Percentiles rank a stretch among this genome's conserved stretches.
These are phyloP conservation scores for Leccinum rimulosum DNA, from an alignment of 768 basidiomycete species.

Conservation along the genomic window DNA sequence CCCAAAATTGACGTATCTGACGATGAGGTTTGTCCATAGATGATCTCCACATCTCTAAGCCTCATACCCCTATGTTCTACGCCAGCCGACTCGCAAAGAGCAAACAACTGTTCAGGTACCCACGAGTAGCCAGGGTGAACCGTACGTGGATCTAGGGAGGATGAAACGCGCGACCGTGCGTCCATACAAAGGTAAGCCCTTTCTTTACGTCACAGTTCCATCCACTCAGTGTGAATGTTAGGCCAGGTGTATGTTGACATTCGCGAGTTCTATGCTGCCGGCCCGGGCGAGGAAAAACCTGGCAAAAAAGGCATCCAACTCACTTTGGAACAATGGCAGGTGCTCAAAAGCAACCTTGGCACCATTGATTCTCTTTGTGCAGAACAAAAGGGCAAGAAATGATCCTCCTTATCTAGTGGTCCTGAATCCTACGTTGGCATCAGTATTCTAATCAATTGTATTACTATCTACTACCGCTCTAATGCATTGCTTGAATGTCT, in stretches of 20 bases:
- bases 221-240: conserved; percentile 20
- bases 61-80: conserved; percentile 16
- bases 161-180: conserved; percentile 64
- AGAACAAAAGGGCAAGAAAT: conserved; percentile 22
- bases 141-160: conserved; percentile 67
- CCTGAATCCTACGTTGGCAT: not conserved
- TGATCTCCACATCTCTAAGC: not conserved
- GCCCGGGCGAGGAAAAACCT: conserved; percentile 62
- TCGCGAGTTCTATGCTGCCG: conserved; percentile 64
- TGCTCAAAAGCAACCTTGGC: conserved; percentile 41
- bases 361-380: conserved; percentile 54
- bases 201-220: conserved; percentile 23
- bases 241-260: conserved; percentile 64
- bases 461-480: conserved; percentile 4
- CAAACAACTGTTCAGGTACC: conserved; percentile 6
- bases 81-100: conserved; percentile 14
- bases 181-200: conserved; percentile 41
- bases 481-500: not conserved
- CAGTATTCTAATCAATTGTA: not conserved
- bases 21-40: conserved; percentile 9
- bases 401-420: not conserved
- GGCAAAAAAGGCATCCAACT: conserved; percentile 82
- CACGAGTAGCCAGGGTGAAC: conserved; percentile 33
- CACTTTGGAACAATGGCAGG: conserved; percentile 63
- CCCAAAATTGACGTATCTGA: conserved; percentile 24